phyloP scores from a whole-genome alignment of 306 rosid genomes.

The cucumber (Cucumis sativus) region Cucumber_9930_V3 NC_026655.2:20829001-20829500 shows the following conservation, averaged over 20 bases:
- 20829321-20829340: not conserved
- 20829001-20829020: too few species aligned
- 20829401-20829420: not conserved
- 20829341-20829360: not conserved
- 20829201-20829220: not conserved
- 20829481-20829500: not conserved
- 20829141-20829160: too few species aligned
- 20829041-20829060: too few species aligned
- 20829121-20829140: too few species aligned
- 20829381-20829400: conserved; percentile 8
- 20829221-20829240: conserved; percentile 10
- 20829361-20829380: not conserved
- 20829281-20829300: not conserved
- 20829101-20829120: too few species aligned
- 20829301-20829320: not conserved
- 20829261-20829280: not conserved
- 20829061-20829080: too few species aligned
- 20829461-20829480: not conserved
- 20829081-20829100: too few species aligned
- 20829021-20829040: too few species aligned
- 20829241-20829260: not conserved
- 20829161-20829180: not conserved
- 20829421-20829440: not conserved
- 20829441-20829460: not conserved
- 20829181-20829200: too few species aligned